Percentiles rank a stretch among this genome's conserved stretches.
These are phyloP conservation scores for Persicaria tinctoria DNA, from an alignment of 148 eudicot species.

Conservation along the genomic window DNA sequence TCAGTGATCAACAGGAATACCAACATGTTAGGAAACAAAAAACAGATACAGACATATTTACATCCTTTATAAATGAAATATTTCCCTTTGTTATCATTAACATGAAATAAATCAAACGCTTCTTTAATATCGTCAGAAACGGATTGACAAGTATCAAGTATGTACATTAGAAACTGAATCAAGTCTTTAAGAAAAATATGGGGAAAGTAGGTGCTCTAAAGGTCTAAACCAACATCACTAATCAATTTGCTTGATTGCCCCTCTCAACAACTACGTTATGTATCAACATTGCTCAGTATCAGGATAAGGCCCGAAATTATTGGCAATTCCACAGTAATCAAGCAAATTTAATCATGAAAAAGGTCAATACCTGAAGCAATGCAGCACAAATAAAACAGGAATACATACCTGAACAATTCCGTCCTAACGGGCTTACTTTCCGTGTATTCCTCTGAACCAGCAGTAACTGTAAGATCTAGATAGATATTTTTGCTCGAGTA, in stretches of 20 bases:
- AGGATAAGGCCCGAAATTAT: not conserved
- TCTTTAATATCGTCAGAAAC: not conserved
- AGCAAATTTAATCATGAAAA: not conserved
- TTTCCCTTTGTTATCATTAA: not conserved
- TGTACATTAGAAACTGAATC: not conserved
- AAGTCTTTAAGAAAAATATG: not conserved
- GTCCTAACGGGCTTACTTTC: conserved; percentile 70
- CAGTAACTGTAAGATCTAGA: conserved; percentile 88
- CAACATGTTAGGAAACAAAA: not conserved
- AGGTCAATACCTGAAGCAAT: not conserved
- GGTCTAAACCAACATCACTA: not conserved
- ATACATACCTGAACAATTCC: conserved; percentile 72
- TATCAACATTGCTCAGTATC: not conserved
- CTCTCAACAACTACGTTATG: not conserved
- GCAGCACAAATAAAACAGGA: not conserved
- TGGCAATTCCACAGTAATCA: not conserved
- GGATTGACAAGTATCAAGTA: not conserved
- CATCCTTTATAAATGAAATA: not conserved
- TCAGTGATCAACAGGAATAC: not conserved
- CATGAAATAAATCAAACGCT: not conserved
- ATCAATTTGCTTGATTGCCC: not conserved
- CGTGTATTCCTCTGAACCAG: conserved; percentile 60
- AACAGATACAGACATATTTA: not conserved
- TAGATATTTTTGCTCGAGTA: conserved; percentile 87
- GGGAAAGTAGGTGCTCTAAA: not conserved